Evolutionary conservation across 192 early-diverging fungal genomes (phyloP).

Genomic region (Coemansia sp.): DNA sequence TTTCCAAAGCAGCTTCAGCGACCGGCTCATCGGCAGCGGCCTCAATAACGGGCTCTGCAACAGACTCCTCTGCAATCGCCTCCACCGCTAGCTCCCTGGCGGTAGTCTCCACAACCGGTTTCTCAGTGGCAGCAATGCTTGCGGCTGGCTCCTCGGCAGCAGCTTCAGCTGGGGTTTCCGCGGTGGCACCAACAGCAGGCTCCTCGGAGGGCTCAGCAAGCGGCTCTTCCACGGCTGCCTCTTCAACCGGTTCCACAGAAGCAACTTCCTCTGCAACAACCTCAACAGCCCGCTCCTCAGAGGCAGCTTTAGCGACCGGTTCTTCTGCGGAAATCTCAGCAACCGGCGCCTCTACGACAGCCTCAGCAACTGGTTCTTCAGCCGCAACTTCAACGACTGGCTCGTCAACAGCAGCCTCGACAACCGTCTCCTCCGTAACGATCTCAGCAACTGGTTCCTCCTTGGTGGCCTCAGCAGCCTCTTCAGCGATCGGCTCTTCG

Average conservation of each 20-base stretch:
- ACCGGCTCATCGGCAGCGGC: background rate
- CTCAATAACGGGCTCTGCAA: background rate
- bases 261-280: too few relatives aligned
- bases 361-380: background rate
- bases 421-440: background rate
- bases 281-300: background rate
- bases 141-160: background rate
- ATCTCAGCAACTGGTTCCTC: background rate
- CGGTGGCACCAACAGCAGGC: background rate
- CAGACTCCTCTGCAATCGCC: background rate
- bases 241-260: background rate
- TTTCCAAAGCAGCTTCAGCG: background rate
- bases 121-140: background rate
- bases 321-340: slow-evolving; percentile 3
- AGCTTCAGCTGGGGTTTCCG: background rate
- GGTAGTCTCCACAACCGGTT: background rate
- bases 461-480: background rate
- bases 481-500: background rate
- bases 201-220: background rate
- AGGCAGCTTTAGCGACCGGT: background rate
- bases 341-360: slow-evolving; percentile 3
- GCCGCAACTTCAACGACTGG: background rate
- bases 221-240: too few relatives aligned
- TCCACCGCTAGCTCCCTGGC: background rate
- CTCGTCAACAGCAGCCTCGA: background rate